These are phyloP conservation scores for Globisporangium radiosum DNA, from an alignment of 352 stramenopile species.

Conservation along the genomic window DNA sequence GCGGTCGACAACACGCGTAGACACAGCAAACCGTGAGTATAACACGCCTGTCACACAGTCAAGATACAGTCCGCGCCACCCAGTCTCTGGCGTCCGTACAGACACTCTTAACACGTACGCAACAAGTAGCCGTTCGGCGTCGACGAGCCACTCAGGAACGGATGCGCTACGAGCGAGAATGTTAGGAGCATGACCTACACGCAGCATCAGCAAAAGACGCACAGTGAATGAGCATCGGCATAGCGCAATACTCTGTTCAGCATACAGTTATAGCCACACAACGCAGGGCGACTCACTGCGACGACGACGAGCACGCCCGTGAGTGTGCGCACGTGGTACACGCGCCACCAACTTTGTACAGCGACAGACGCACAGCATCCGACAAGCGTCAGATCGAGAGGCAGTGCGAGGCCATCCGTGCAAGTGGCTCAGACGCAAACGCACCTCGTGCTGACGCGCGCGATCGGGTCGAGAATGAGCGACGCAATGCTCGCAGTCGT, in stretches of 20 bases:
- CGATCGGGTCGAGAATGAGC: conserved; percentile 46
- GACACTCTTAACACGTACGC: conserved; percentile 18
- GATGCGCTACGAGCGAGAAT: conserved; percentile 34
- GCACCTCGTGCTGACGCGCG: conserved; percentile 34
- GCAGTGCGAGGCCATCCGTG: no score
- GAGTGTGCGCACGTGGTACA: conserved; percentile 42
- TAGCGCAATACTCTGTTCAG: not conserved
- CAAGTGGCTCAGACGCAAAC: no score
- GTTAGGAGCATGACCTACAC: conserved; percentile 33
- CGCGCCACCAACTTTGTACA: conserved; percentile 27
- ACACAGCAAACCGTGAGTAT: no score
- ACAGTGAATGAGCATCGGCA: no score
- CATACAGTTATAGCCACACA: not conserved
- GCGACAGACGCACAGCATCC: not conserved
- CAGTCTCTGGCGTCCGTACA: no score
- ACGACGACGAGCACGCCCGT: conserved; percentile 26
- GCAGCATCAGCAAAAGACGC: not conserved
- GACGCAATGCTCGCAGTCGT: conserved; percentile 43
- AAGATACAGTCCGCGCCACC: no score
- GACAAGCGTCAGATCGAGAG: not conserved
- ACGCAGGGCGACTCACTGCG: conserved; percentile 25
- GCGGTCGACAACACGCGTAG: not conserved
- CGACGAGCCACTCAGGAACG: conserved; percentile 27
- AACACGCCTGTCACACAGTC: no score
- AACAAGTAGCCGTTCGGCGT: conserved; percentile 36